These are phyloP conservation scores for Cornus kousa DNA, from an alignment of 148 eudicot species.

Conservation along the genomic window DNA sequence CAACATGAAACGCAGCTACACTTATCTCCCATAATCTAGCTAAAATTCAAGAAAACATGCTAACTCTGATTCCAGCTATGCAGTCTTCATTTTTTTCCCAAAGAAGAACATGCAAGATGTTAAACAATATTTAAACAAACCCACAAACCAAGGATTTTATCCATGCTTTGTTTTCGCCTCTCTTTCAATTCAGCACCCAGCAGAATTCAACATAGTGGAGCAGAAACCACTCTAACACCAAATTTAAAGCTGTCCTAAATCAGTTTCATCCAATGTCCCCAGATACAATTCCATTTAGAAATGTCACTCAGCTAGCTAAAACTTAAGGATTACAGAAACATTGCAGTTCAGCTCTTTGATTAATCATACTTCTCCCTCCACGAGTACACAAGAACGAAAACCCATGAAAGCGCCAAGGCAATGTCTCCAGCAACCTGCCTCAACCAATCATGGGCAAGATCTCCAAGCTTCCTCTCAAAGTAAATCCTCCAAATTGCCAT, in stretches of 20 bases:
- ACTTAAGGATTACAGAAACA: not conserved
- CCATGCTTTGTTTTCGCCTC: not conserved
- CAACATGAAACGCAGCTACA: not conserved
- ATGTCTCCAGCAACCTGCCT: slow-evolving; percentile 74
- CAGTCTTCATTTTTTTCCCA: not conserved
- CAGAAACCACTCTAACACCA: not conserved
- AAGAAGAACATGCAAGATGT: slow-evolving; percentile 1
- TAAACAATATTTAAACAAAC: not conserved
- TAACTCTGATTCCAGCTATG: not conserved
- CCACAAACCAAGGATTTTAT: not conserved
- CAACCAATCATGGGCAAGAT: slow-evolving; percentile 62
- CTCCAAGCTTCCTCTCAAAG: slow-evolving; percentile 74
- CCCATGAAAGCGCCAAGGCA: slow-evolving; percentile 80
- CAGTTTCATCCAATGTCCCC: not conserved
- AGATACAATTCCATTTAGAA: slow-evolving; percentile 1
- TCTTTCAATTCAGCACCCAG: not conserved
- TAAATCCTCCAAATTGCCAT: slow-evolving; percentile 91
- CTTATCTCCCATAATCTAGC: not conserved
- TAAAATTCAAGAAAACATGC: slow-evolving; percentile 3
- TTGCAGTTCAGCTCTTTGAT: not conserved
- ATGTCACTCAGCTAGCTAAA: not conserved
- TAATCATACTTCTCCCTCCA: slow-evolving; percentile 97
- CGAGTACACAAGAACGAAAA: slow-evolving; percentile 68
- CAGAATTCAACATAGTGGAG: no score
- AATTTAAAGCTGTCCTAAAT: not conserved